Evolutionary conservation across 345 rosid genomes (phyloP).

Genomic region (Eucalyptus pauciflora): DNA sequence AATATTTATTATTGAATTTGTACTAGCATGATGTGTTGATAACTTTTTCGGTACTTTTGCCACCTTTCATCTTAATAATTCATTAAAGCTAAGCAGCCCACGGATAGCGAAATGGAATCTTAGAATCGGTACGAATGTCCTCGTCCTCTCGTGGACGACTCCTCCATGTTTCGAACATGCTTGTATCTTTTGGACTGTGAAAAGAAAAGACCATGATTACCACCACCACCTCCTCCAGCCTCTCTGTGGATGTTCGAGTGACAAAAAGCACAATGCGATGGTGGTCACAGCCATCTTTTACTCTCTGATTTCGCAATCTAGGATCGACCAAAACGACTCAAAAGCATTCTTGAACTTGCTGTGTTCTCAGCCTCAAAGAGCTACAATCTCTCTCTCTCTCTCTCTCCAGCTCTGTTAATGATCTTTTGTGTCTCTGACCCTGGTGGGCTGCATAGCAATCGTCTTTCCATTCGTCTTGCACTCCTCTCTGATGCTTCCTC

Average conservation of each 20-base stretch:
- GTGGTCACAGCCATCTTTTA: neutral
- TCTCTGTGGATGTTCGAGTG: neutral
- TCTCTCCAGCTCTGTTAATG: constrained; percentile 46
- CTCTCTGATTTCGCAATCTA: neutral
- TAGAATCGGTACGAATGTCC: neutral
- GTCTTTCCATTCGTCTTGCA: constrained; percentile 76
- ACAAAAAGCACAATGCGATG: neutral
- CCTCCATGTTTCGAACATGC: neutral
- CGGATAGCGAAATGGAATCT: neutral
- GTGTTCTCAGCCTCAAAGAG: constrained; percentile 69
- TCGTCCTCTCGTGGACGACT: neutral
- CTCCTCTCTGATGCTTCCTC: constrained; percentile 83
- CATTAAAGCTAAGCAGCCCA: neutral
- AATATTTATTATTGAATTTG: rapidly evolving
- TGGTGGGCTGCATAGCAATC: constrained; percentile 64
- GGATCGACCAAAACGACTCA: constrained; percentile 10
- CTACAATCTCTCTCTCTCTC: constrained; percentile 51
- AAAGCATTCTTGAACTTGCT: constrained; percentile 62
- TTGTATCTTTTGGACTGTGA: neutral
- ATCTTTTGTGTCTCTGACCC: constrained; percentile 63
- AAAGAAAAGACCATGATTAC: neutral
- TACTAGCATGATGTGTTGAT: rapidly evolving
- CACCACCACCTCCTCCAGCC: neutral
- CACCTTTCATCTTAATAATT: neutral
- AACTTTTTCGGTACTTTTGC: neutral